Evolutionary conservation across 257 asterid genomes (phyloP), one percentile per base, ranked within the genome.

Genomic region (Ilex asprella): DNA sequence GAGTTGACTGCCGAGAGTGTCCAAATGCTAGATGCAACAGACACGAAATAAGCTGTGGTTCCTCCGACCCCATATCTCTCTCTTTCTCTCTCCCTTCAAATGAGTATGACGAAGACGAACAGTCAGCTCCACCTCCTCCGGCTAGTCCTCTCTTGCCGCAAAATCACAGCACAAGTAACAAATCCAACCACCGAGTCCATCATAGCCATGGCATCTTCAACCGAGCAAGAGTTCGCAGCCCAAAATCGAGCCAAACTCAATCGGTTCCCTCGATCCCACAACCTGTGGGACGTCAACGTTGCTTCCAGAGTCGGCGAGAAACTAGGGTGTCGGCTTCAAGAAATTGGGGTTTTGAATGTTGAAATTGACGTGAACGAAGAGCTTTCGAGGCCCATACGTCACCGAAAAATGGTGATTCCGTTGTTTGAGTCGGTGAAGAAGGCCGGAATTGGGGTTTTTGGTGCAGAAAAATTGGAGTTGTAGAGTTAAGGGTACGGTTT

Each of bases 81-180:
- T 21, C 27, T 21, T 1, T 21, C 27, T 21, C 27, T 21, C 27
- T 21, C 27, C 1, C 27, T 21, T 21, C 27, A 21, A 21, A 21
- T 21, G 27, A 21, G 27, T 21, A 21, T 21, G 27, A 21, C 27
- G 27, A 21, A 21, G 27, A 21, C 27, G 27, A 21, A 21, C 27
- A 21, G 27, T 21, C 27, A 21, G 27, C 27, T 21, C 56, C 89
- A 79, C 80, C 68, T 76, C 65, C 88, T 89, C 73, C 94, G 86
- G 0, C 27, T 89, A 16, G 67, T 81, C 12, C 60, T 89, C 55
- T 84, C 94, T 61, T 77, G 87, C 87, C 77, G 97, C 29, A 86
- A 72, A 75, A 64, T 89, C 75, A 84, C 85, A 3, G 95, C 95
- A 31, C 97, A 89, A 58, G 94, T 86, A 27, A 82, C 88, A 14